Evolutionary conservation across 2,329 filamentous ascomycete genomes (phyloP).

Genomic region (Nemania abortiva): DNA sequence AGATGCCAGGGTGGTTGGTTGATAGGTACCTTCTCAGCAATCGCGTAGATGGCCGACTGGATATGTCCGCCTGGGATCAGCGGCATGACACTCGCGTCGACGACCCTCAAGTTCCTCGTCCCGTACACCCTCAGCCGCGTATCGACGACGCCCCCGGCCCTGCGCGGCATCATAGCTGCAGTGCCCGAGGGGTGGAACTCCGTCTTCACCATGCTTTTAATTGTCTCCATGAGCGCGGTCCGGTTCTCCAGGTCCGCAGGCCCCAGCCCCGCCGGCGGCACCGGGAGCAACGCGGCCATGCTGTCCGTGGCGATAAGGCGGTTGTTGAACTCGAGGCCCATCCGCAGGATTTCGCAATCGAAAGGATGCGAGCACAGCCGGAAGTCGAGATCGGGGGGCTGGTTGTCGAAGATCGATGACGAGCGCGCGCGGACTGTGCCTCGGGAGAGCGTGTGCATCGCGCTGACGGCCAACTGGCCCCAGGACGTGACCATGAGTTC

Average conservation of each 20-base stretch:
- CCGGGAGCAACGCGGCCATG: constrained; percentile 45
- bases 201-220: constrained; percentile 51
- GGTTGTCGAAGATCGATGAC: constrained; percentile 51
- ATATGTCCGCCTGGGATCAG: constrained; percentile 57
- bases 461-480: constrained; percentile 50
- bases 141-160: constrained; percentile 60
- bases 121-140: constrained; percentile 58
- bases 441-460: constrained; percentile 59
- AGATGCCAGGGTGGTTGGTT: constrained; percentile 8
- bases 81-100: constrained; percentile 60
- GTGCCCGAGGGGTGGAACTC: constrained; percentile 60
- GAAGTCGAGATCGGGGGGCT: constrained; percentile 57
- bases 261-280: constrained; percentile 41
- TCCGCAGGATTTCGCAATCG: constrained; percentile 51
- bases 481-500: constrained; percentile 51
- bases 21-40: constrained; percentile 55
- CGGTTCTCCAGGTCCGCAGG: constrained; percentile 42
- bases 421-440: constrained; percentile 57
- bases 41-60: constrained; percentile 47
- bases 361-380: constrained; percentile 59
- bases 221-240: constrained; percentile 43
- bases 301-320: constrained; percentile 44
- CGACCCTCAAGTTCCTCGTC: constrained; percentile 57
- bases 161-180: constrained; percentile 58
- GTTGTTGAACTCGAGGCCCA: constrained; percentile 46